Percentiles rank a stretch among this genome's conserved stretches.
Conservation (phyloP, 768 basidiomycete genomes). For the Termitomyces heimii region DNA sequence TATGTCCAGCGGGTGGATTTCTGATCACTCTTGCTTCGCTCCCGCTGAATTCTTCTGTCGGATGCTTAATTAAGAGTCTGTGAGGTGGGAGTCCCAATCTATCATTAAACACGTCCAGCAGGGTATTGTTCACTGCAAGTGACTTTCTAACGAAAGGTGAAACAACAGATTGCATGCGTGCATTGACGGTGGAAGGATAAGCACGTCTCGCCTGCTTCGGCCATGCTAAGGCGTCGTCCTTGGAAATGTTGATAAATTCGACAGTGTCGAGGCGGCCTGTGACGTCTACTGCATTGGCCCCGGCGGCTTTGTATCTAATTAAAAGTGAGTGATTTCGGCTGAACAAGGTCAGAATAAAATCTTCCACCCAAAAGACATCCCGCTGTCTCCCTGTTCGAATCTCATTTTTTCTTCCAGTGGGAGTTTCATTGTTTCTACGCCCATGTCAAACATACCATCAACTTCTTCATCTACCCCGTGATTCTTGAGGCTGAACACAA, state of each 20-base stretch:
- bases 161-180: not conserved
- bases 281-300: not conserved
- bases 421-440: not conserved
- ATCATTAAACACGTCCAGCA: conserved; percentile 50
- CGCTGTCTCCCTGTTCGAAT: not conserved
- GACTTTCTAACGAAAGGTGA: not conserved
- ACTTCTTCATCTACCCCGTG: not conserved
- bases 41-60: conserved; percentile 40
- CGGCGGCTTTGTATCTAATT: not conserved
- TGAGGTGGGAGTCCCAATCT: conserved; percentile 48
- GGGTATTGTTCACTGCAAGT: not conserved
- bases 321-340: not conserved
- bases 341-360: not conserved
- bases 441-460: not conserved
- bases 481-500: not conserved
- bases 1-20: conserved; percentile 32
- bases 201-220: not conserved
- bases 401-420: not conserved
- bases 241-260: not conserved
- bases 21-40: conserved; percentile 54
- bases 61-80: conserved; percentile 37
- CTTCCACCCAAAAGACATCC: not conserved
- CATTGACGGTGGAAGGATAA: not conserved
- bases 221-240: not conserved
- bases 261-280: not conserved